These are phyloP conservation scores for Phaeoacremonium minimum DNA, from an alignment of 2,329 filamentous ascomycete species.

Conservation along the genomic window DNA sequence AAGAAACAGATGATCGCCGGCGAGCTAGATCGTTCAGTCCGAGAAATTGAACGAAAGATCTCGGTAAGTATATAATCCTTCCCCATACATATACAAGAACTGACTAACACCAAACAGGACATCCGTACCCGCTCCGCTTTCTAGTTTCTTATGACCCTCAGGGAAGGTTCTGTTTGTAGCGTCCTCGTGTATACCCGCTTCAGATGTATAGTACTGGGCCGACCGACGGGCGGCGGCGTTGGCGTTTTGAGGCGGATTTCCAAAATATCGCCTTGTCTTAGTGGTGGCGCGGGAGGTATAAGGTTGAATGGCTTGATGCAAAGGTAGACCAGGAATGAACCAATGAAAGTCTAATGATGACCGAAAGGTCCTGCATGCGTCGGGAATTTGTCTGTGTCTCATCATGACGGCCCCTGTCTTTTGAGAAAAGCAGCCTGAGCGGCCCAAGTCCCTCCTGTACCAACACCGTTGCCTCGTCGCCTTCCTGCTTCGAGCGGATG, in stretches of 20 bases:
- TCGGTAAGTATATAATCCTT: conserved; percentile 47
- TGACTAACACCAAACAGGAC: conserved; percentile 34
- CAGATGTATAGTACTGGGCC: background rate
- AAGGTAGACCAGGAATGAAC: background rate
- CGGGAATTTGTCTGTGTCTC: too few relatives aligned
- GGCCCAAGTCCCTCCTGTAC: conserved; percentile 6
- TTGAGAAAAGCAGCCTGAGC: conserved; percentile 9
- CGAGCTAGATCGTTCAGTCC: conserved; percentile 83
- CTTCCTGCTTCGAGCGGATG: conserved; percentile 56
- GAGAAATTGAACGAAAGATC: conserved; percentile 95
- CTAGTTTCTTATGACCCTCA: conserved; percentile 25
- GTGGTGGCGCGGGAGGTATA: too few relatives aligned
- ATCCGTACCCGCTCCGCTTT: conserved; percentile 57
- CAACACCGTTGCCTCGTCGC: background rate
- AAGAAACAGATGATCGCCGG: conserved; percentile 94
- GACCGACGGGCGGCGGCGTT: background rate
- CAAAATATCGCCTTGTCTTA: too few relatives aligned
- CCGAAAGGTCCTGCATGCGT: too few relatives aligned
- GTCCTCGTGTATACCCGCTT: too few relatives aligned
- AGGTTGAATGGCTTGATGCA: too few relatives aligned
- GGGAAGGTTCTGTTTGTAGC: conserved; percentile 7
- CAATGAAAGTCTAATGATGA: background rate
- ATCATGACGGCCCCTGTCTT: conserved; percentile 4
- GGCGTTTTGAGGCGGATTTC: too few relatives aligned
- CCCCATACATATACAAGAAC: too few relatives aligned